Base-by-base conservation (phyloP, 805 yeast species). In the Candida yuanshanica region DNA sequence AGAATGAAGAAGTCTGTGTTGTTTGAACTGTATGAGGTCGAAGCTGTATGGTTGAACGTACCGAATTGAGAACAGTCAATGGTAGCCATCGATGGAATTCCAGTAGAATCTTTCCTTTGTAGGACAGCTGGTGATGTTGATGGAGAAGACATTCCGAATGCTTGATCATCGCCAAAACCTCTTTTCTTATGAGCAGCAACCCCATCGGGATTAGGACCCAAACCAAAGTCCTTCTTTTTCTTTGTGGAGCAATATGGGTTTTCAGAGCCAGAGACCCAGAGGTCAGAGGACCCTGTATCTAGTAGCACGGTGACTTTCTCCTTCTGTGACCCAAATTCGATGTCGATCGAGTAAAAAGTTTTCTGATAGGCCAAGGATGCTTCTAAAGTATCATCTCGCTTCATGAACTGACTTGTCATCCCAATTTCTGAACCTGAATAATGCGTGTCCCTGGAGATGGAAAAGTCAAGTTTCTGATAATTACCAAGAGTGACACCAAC, bases 1-100 rank as follows among this genome's bases (percentile, higher is more conserved):
- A 62, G 44, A 48, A 75, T 70, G 20, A 46, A 49, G 48, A 73
- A 76, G 8, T 56, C 57, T 0, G 70, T 58, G 24, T 51, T 40
- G 41, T 69, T 62, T 14, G 53, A 46, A 2, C 48, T 23, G 49
- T 58, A 72, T 7, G 71, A 46, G 5, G 58, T 37, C 1, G 76
- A 70, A 4, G 38, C 29, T 6, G 46, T 39, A 2, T 52, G 34
- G 39, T 63, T 55, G 43, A 68, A 72, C 2, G 72, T 60, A 7
- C 76, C 76, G 39, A 58, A 66, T 7, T 33, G 14, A 2, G 49
- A 37, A 52, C 77, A 27, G 16, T 27, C 31, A 27, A 27, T 27
- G 10, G 10, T 14, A 10, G 31, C n/a, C 5, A 8, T 27, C 16
- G 31, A 14, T 14, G n/a, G 11, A 4, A 14, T 12, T 14, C 16